Conservation (phyloP, 129 eudicot species). For the Lonicera japonica region DNA sequence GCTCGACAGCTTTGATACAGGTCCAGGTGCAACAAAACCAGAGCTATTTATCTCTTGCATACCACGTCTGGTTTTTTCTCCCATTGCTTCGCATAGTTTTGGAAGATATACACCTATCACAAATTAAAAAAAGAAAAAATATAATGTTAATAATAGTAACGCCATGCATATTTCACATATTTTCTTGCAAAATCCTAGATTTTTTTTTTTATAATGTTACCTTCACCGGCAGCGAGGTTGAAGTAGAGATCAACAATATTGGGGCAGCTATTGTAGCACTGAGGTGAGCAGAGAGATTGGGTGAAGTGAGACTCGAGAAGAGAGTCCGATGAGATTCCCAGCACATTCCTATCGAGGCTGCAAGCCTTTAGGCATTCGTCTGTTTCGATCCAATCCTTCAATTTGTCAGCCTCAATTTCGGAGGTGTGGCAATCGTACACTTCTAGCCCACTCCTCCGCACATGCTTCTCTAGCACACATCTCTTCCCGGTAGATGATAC, state of each 20-base stretch:
- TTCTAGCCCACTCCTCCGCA: slow-evolving; percentile 47
- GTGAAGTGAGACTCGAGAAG: slow-evolving; percentile 53
- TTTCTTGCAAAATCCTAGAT: no score
- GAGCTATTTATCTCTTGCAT: slow-evolving; percentile 83
- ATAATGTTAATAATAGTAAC: background rate
- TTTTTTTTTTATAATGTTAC: slow-evolving; percentile 15
- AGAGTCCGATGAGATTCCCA: slow-evolving; percentile 82
- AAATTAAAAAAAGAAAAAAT: background rate
- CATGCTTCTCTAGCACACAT: slow-evolving; percentile 74
- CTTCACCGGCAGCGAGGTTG: slow-evolving; percentile 89
- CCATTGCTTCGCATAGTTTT: slow-evolving; percentile 45
- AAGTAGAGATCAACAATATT: slow-evolving; percentile 89
- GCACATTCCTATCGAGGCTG: slow-evolving; percentile 50
- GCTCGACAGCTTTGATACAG: slow-evolving; percentile 2
- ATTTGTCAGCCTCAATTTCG: slow-evolving; percentile 54
- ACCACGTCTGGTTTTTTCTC: slow-evolving; percentile 45
- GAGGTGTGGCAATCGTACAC: slow-evolving; percentile 60
- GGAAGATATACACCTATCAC: slow-evolving; percentile 75
- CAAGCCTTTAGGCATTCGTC: slow-evolving; percentile 63
- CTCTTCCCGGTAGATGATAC: slow-evolving; percentile 75
- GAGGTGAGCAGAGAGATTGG: slow-evolving; percentile 67
- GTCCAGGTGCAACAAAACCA: slow-evolving; percentile 61
- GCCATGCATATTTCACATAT: background rate
- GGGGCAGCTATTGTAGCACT: slow-evolving; percentile 74
- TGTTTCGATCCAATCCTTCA: slow-evolving; percentile 59